Evolutionary conservation across 116 monocot genomes (phyloP).

Genomic region (Cymodocea nodosa): DNA sequence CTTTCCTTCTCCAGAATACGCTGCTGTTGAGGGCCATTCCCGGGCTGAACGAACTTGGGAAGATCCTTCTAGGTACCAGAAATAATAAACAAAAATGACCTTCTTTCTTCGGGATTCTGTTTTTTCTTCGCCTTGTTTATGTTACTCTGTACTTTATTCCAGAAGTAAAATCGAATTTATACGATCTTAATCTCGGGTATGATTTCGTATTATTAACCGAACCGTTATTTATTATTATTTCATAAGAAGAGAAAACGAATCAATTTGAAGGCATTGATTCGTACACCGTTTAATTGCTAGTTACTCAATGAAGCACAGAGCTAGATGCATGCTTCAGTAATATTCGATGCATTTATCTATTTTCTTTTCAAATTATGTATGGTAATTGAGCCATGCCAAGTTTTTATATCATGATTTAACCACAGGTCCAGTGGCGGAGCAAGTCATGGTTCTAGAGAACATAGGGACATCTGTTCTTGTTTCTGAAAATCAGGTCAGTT

Average conservation of each 20-base stretch:
- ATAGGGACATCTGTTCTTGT: conserved; percentile 92
- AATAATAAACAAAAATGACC: background rate
- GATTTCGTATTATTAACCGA: too few relatives aligned
- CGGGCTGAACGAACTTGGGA: conserved; percentile 71
- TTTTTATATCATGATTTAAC: conserved; percentile 3
- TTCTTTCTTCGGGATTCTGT: background rate
- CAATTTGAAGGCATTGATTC: too few relatives aligned
- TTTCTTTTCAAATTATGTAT: background rate
- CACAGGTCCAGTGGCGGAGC: conserved; percentile 74
- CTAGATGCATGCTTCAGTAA: too few relatives aligned
- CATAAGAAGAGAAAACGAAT: too few relatives aligned
- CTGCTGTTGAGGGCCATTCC: conserved; percentile 72
- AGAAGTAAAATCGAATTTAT: background rate
- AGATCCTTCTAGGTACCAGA: conserved; percentile 54
- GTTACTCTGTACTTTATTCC: too few relatives aligned
- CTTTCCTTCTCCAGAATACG: conserved; percentile 49
- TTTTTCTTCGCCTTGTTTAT: background rate
- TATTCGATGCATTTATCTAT: background rate
- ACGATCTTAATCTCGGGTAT: too few relatives aligned
- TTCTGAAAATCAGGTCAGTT: conserved; percentile 77
- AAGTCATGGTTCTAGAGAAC: conserved; percentile 90
- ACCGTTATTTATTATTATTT: too few relatives aligned
- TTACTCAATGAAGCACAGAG: too few relatives aligned
- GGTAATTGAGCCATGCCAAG: background rate
- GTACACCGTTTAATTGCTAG: too few relatives aligned